Conservation (phyloP, 202 grass and related monocot species). For the Saccharum hybrid region DNA sequence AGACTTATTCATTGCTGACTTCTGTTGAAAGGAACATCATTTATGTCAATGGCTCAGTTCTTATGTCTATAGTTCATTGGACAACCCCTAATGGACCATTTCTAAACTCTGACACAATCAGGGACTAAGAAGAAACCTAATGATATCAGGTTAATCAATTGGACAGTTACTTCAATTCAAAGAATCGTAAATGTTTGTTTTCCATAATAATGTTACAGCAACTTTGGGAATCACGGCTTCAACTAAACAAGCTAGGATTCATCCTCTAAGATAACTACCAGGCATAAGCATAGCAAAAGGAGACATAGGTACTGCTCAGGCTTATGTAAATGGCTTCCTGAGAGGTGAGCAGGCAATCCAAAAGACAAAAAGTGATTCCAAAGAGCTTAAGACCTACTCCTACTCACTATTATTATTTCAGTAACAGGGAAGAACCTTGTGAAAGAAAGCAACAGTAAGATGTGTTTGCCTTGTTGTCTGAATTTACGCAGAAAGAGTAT, state of each 20-base stretch:
- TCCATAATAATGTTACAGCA: background rate
- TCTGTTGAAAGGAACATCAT: background rate
- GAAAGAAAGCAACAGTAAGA: constrained; percentile 29
- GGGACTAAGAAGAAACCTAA: background rate
- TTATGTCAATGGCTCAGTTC: background rate
- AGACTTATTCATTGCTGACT: background rate
- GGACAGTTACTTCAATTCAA: background rate
- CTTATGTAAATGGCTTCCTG: constrained; percentile 6
- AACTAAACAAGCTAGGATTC: background rate
- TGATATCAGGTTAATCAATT: background rate
- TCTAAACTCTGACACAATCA: background rate
- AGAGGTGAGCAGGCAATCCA: constrained; percentile 6
- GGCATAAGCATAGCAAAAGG: background rate
- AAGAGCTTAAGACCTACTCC: background rate
- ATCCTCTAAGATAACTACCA: background rate
- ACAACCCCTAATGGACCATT: background rate
- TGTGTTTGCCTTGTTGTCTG: background rate
- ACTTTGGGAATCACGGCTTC: background rate
- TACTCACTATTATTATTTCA: background rate
- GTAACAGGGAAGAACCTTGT: constrained; percentile 15
- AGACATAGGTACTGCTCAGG: background rate
- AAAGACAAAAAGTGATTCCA: background rate
- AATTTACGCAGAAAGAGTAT: background rate
- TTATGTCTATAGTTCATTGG: background rate
- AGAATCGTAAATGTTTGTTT: background rate